Percentiles rank a stretch among this genome's conserved stretches.
Conservation (phyloP, 1,139 yeast species). For the Magnusiomyces fungicola region DNA sequence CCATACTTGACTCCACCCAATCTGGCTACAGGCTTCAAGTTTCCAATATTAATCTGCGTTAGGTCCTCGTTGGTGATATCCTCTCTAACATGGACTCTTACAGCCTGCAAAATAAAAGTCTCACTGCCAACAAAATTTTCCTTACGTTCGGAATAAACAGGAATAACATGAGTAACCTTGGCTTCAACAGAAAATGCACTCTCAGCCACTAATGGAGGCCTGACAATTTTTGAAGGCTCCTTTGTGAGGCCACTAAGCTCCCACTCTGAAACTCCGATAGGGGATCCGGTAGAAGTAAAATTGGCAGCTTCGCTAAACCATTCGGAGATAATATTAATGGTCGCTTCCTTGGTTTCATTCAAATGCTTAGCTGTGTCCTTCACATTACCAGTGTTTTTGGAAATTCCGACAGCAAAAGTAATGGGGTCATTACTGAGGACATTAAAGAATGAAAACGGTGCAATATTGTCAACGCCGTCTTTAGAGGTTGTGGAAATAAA, state of each 20-base stretch:
- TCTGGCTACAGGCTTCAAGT: conserved; percentile 48
- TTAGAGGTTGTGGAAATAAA: conserved; percentile 43
- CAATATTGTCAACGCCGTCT: conserved; percentile 44
- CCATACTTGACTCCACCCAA: conserved; percentile 51
- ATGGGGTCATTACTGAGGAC: conserved; percentile 52
- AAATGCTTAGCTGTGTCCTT: conserved; percentile 49
- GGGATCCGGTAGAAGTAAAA: conserved; percentile 42
- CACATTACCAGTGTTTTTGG: conserved; percentile 35
- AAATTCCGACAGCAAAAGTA: conserved; percentile 45
- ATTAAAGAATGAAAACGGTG: conserved; percentile 54
- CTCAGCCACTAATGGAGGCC: conserved; percentile 53
- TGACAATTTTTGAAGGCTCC: conserved; percentile 38
- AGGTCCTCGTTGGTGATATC: conserved; percentile 42
- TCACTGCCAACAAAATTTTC: conserved; percentile 38
- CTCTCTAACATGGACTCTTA: conserved; percentile 50
- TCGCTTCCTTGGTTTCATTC: conserved; percentile 46
- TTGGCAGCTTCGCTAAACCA: conserved; percentile 63
- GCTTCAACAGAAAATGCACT: conserved; percentile 56
- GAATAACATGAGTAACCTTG: conserved; percentile 40
- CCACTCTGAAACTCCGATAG: conserved; percentile 49
- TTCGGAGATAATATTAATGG: conserved; percentile 54
- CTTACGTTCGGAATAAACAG: conserved; percentile 38
- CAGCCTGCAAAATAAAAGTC: conserved; percentile 45
- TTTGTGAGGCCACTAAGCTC: conserved; percentile 49
- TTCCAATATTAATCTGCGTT: conserved; percentile 40